phyloP scores from a whole-genome alignment of 2,329 filamentous ascomycete species.

The Plenodomus biglobosus region DNA sequence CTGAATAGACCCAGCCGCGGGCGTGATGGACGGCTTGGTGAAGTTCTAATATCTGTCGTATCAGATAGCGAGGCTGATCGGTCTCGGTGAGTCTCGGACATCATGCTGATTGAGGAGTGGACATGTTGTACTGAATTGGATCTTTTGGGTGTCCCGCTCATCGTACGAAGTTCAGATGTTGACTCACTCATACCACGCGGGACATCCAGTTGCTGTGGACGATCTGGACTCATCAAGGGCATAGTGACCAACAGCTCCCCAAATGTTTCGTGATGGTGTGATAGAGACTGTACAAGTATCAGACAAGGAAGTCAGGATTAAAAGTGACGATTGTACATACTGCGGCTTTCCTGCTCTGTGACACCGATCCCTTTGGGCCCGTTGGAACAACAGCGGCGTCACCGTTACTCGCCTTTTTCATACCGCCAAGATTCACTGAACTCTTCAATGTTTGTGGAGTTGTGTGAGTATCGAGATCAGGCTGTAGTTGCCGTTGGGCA shows the following conservation, averaged over 20 bases:
- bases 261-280: slow-evolving; percentile 23
- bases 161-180: slow-evolving; percentile 20
- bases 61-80: slow-evolving; percentile 20
- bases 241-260: slow-evolving; percentile 30
- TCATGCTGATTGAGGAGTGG: not conserved
- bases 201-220: slow-evolving; percentile 17
- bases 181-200: slow-evolving; percentile 33
- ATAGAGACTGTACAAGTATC: slow-evolving; percentile 22
- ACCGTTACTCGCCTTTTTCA: not conserved
- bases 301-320: slow-evolving; percentile 9
- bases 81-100: slow-evolving; percentile 1
- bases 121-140: slow-evolving; percentile 1
- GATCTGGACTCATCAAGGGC: slow-evolving; percentile 23
- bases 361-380: slow-evolving; percentile 19
- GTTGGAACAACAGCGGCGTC: not conserved
- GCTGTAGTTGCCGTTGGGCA: not conserved
- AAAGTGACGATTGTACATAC: slow-evolving; percentile 18
- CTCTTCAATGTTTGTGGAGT: slow-evolving; percentile 20
- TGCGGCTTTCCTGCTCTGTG: slow-evolving; percentile 25
- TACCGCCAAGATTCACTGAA: not conserved
- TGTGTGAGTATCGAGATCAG: slow-evolving; percentile 12
- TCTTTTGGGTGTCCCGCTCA: slow-evolving; percentile 12
- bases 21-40: slow-evolving; percentile 29
- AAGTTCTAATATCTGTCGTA: too few species aligned
- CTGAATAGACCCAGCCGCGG: slow-evolving; percentile 28